Evolutionary conservation across 257 asterid species (phyloP).

Genomic region (Solanum sejunctum): DNA sequence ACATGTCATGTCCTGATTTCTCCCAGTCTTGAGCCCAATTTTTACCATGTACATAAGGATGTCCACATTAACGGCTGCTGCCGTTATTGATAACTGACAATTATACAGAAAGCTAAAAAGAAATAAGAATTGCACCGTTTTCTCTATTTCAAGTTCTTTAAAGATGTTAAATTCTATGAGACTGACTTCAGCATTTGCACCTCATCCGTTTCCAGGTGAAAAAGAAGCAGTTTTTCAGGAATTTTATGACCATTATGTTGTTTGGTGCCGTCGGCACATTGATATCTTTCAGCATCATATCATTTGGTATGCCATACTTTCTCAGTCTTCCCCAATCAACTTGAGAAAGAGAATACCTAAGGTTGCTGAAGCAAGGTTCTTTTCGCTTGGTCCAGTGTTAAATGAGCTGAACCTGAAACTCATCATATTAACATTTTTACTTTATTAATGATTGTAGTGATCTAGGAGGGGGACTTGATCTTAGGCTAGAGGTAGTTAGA

Average conservation of each 20-base stretch:
- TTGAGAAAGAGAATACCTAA: not conserved
- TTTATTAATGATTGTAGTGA: not conserved
- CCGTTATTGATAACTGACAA: not conserved
- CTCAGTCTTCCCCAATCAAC: not conserved
- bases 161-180: not conserved
- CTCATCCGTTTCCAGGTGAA: conserved; percentile 64
- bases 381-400: not conserved
- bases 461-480: not conserved
- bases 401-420: not conserved
- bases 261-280: conserved; percentile 74
- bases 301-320: conserved; percentile 35
- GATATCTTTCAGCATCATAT: conserved; percentile 58
- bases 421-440: not conserved
- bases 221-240: conserved; percentile 62
- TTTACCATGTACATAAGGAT: not conserved
- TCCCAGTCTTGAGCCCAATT: not conserved
- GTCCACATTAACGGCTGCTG: not conserved
- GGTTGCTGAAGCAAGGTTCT: not conserved
- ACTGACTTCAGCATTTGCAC: not conserved
- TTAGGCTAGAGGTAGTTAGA: not conserved
- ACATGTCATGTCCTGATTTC: not conserved
- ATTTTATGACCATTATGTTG: conserved; percentile 36
- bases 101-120: not conserved
- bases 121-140: not conserved
- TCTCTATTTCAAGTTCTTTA: not conserved